Evolutionary conservation across 1,284 basidiomycete species (phyloP).

Genomic region (Cystobasidium slooffiae): DNA sequence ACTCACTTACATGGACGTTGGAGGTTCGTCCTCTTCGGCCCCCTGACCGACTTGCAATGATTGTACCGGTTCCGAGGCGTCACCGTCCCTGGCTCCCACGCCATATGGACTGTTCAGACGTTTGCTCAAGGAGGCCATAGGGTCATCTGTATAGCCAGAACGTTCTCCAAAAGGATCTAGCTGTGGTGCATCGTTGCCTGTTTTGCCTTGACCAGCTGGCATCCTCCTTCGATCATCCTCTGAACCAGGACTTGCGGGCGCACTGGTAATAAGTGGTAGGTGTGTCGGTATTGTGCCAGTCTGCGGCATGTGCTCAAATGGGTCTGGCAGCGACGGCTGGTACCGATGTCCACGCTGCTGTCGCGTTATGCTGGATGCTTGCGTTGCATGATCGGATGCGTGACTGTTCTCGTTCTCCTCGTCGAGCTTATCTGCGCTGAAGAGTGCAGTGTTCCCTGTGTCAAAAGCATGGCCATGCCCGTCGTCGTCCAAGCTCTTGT

Average conservation of each 20-base stretch:
- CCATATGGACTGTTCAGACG: constrained; percentile 9
- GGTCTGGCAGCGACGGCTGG: constrained; percentile 24
- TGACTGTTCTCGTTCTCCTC: not conserved
- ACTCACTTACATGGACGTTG: constrained; percentile 23
- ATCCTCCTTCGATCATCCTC: not conserved
- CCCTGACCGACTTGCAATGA: not conserved
- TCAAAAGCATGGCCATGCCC: constrained; percentile 10
- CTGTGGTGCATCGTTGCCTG: not conserved
- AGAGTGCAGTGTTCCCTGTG: constrained; percentile 3
- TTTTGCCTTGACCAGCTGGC: not conserved
- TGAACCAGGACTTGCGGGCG: constrained; percentile 9
- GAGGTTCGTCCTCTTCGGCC: constrained; percentile 1
- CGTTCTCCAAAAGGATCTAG: not conserved
- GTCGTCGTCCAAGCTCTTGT: constrained; percentile 28
- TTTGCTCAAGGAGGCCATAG: constrained; percentile 14
- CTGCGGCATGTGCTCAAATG: constrained; percentile 24
- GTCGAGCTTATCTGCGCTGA: constrained; percentile 16
- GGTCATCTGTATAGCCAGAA: not conserved
- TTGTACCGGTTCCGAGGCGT: not conserved
- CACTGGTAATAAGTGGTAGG: constrained; percentile 3
- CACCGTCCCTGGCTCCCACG: not conserved
- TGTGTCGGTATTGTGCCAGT: not conserved
- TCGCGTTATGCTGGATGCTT: not conserved
- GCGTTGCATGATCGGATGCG: not conserved
- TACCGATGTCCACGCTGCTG: constrained; percentile 2